These are phyloP conservation scores for Xylaria nigripes DNA, from an alignment of 495 filamentous ascomycete genomes.

Conservation along the genomic window DNA sequence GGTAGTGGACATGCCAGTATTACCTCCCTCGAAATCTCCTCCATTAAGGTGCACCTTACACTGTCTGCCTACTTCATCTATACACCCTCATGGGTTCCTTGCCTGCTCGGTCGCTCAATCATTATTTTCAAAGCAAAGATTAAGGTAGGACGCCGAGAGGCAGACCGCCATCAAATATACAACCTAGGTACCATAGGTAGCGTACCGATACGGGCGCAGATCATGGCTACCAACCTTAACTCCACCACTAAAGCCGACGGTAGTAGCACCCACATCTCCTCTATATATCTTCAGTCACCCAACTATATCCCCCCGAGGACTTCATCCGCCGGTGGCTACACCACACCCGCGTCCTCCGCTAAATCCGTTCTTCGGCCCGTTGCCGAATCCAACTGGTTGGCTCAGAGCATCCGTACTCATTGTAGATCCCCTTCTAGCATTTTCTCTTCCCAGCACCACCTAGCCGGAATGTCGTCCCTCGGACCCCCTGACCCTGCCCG, in stretches of 20 bases:
- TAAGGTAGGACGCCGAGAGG: not conserved
- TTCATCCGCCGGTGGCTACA: slow-evolving; percentile 48
- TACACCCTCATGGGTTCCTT: too few species aligned
- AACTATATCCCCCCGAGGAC: slow-evolving; percentile 65
- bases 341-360: slow-evolving; percentile 25
- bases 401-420: slow-evolving; percentile 23
- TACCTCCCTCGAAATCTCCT: too few species aligned
- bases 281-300: slow-evolving; percentile 46
- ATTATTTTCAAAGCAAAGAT: too few species aligned
- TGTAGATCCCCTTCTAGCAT: slow-evolving; percentile 29
- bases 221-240: slow-evolving; percentile 3
- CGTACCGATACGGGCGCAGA: too few species aligned
- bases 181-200: too few species aligned
- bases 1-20: too few species aligned
- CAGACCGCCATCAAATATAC: not conserved
- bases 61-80: too few species aligned
- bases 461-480: slow-evolving; percentile 27
- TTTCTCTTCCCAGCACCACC: slow-evolving; percentile 8
- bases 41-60: too few species aligned
- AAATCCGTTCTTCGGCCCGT: slow-evolving; percentile 48
- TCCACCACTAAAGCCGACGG: not conserved
- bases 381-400: slow-evolving; percentile 50
- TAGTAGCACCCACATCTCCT: slow-evolving; percentile 15
- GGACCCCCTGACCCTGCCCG: slow-evolving; percentile 35
- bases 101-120: too few species aligned